Conservation (phyloP, 2,329 filamentous ascomycete species). For the Aureobasidium sp. region DNA sequence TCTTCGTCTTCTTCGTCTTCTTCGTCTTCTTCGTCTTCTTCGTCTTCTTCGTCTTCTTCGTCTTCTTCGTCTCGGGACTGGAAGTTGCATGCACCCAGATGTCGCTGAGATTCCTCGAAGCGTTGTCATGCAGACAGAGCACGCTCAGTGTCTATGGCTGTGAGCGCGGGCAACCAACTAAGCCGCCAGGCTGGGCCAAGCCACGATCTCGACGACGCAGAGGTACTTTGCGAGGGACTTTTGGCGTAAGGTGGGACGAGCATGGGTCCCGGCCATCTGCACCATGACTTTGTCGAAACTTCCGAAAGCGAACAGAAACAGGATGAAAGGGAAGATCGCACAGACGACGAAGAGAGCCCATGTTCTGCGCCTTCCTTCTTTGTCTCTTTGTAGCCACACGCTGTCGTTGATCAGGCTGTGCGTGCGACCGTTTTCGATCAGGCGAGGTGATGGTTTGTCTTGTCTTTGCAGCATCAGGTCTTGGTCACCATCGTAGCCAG, state of each 20-base stretch:
- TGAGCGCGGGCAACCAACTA: constrained; percentile 1
- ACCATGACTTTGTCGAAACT: background rate
- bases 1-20: background rate
- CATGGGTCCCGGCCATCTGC: background rate
- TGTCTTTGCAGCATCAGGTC: background rate
- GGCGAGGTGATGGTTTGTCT: background rate
- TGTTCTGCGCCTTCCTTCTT: background rate
- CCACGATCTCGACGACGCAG: background rate
- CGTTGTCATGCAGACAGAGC: background rate
- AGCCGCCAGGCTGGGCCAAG: background rate
- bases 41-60: background rate
- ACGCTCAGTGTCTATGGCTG: background rate
- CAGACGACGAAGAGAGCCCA: background rate
- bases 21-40: background rate
- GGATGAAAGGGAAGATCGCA: background rate
- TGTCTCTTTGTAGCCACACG: background rate
- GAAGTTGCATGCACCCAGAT: background rate
- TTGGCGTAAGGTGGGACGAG: background rate
- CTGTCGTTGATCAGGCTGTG: background rate
- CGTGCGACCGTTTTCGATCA: background rate
- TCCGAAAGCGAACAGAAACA: background rate
- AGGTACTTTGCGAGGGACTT: background rate
- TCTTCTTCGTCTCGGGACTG: background rate
- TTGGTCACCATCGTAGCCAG: background rate
- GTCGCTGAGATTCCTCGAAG: background rate